phyloP scores from a whole-genome alignment of 306 rosid species.

The Malus orientalis region DNA sequence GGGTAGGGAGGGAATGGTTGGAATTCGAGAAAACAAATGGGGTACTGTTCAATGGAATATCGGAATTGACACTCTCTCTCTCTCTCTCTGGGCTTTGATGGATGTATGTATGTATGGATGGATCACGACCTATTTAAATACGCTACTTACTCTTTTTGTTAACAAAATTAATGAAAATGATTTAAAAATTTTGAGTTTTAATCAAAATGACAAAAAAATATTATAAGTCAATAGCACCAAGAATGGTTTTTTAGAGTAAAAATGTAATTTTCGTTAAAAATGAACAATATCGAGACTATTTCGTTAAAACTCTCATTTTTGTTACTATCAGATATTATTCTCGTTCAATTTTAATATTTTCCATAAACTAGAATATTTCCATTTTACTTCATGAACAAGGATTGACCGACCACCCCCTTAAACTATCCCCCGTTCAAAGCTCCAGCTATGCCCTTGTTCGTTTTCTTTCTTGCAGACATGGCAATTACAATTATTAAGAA shows the following conservation, averaged over 20 bases:
- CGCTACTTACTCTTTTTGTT: slow-evolving; percentile 20
- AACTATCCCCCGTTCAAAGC: slow-evolving; percentile 38
- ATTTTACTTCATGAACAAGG: slow-evolving; percentile 50
- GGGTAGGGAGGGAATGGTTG: slow-evolving; percentile 41
- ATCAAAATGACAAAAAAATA: accelerated
- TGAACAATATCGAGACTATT: accelerated
- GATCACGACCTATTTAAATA: slow-evolving; percentile 54
- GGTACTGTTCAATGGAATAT: slow-evolving; percentile 50
- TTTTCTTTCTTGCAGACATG: slow-evolving; percentile 19
- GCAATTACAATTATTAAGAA: neutral
- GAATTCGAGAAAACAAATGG: slow-evolving; percentile 55
- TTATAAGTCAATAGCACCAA: accelerated
- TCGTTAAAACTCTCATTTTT: neutral
- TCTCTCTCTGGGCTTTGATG: slow-evolving; percentile 19
- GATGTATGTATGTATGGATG: neutral
- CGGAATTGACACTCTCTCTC: slow-evolving; percentile 29
- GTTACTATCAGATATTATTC: slow-evolving; percentile 26
- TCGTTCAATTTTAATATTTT: slow-evolving; percentile 19
- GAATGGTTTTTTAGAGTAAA: no score
- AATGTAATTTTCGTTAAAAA: no score
- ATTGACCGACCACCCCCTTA: slow-evolving; percentile 33
- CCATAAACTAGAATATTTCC: slow-evolving; percentile 53
- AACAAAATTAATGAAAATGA: neutral
- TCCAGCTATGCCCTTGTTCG: slow-evolving; percentile 4
- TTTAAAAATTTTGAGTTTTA: no score